A percentile compares a stretch with the other conserved stretches of the same genome.
Conservation (phyloP, 1,284 basidiomycete species). For the Neonothopanus nambi region DNA sequence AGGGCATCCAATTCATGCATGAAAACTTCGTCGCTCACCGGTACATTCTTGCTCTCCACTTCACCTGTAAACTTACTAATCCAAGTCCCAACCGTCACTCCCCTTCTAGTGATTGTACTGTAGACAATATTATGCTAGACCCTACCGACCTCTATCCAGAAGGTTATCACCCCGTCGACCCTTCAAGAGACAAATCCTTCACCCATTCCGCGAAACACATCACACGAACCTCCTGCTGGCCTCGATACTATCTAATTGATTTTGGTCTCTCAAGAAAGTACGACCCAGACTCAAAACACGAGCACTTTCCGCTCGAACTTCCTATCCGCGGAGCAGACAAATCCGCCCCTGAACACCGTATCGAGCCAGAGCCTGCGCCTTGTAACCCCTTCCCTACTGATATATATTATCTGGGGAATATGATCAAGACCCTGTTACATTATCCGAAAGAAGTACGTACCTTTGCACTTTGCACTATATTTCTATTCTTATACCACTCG, state of each 20-base stretch:
- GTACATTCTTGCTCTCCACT: slow-evolving; percentile 2
- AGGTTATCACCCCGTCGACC: slow-evolving; percentile 15
- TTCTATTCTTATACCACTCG: neutral
- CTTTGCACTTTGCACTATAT: slow-evolving; percentile 21
- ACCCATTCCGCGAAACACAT: slow-evolving; percentile 5
- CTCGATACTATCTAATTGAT: slow-evolving; percentile 21
- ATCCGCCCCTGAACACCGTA: slow-evolving; percentile 22
- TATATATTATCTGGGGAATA: slow-evolving; percentile 37
- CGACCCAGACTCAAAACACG: slow-evolving; percentile 6
- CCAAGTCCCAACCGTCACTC: neutral
- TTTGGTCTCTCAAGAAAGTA: slow-evolving; percentile 16
- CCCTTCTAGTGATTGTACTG: slow-evolving; percentile 1
- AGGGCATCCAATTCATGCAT: slow-evolving; percentile 12
- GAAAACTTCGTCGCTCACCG: slow-evolving; percentile 13
- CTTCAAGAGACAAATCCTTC: slow-evolving; percentile 1
- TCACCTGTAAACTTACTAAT: neutral
- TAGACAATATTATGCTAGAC: slow-evolving; percentile 15
- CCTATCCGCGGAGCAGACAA: slow-evolving; percentile 4
- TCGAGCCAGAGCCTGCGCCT: slow-evolving; percentile 17
- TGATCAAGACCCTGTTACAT: slow-evolving; percentile 18
- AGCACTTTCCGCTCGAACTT: neutral
- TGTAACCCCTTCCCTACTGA: slow-evolving; percentile 37
- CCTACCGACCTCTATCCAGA: slow-evolving; percentile 9
- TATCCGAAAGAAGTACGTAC: slow-evolving; percentile 23
- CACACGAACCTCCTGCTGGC: slow-evolving; percentile 16